Evolutionary conservation across 805 yeast genomes (phyloP), one percentile per base, ranked within the genome.

Genomic region (Barnettozyma pratensis): DNA sequence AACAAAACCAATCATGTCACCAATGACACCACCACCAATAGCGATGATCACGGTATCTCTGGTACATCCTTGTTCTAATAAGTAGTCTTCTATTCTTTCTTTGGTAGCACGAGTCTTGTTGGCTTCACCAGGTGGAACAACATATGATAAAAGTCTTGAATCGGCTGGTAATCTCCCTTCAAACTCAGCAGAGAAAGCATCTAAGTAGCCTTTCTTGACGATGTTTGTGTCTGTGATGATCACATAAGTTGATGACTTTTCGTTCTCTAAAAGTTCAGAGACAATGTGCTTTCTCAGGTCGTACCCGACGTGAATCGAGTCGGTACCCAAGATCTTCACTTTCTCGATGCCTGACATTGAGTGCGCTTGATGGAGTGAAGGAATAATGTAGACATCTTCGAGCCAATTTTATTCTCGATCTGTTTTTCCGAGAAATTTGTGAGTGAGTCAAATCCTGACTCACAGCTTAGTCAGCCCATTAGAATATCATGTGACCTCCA

Each of bases 1-100:
- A 39, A 94, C 98, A 65, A 81, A 94, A 4, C 99, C 99, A 56
- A 92, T 87, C 99, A 94, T 92, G 64, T 94, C 99, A 51, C 99
- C 99, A 67, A 94, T 92, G 45, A 94, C 95, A 59, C 99, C 99
- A 56, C 99, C 99, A 53, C 99, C 99, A 51, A 94, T 80, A 7
- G 99, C 99, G 42, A 94, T 70, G 49, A 94, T 82, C 28, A 94
- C 88, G 3, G 98, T 90, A 65, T 94, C 99, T 68, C 99, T 80
- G 12, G 98, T 94, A 67, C 99, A 94, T 28, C 96, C 96, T 61
- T 88, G 70, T 5, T 69, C 61, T 53, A 94, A 76, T 60, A 94
- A 71, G 68, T 77, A 92, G 68, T 94, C 99, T 70, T 94, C 99
- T 48, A 94, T 91, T 9, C 80, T 81, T 29, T 94, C 98, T 68